Conservation (phyloP, 495 filamentous ascomycete species). For the Lasiosphaeria miniovina region DNA sequence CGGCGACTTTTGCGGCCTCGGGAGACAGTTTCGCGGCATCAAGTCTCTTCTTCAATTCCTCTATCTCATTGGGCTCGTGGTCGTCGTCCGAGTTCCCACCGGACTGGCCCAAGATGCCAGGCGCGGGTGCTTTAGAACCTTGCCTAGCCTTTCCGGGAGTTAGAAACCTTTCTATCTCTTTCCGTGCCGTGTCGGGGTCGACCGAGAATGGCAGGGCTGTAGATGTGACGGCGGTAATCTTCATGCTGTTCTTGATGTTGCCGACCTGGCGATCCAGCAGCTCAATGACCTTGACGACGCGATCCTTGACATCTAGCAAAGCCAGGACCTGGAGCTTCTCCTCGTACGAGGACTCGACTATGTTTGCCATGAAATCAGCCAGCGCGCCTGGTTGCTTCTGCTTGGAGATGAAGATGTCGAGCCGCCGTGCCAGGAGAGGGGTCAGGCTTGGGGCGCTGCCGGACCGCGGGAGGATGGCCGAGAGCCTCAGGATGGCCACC, state of each 20-base stretch:
- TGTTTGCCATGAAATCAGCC: conserved; percentile 95
- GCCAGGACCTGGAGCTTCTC: conserved; percentile 84
- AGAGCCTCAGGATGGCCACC: conserved; percentile 71
- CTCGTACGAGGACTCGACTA: conserved; percentile 78
- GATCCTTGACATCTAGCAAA: conserved; percentile 69
- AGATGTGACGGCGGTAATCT: conserved; percentile 68
- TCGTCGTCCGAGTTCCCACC: conserved; percentile 55
- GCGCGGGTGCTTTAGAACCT: conserved; percentile 23
- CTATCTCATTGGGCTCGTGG: conserved; percentile 77
- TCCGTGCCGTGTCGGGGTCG: conserved; percentile 46
- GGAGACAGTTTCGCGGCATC: conserved; percentile 69
- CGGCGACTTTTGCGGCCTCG: conserved; percentile 77
- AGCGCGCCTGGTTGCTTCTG: conserved; percentile 83
- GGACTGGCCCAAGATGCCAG: conserved; percentile 30
- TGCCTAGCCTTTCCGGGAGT: conserved; percentile 23
- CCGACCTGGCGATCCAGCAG: conserved; percentile 76
- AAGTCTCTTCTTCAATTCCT: conserved; percentile 84
- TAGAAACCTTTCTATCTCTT: conserved; percentile 38
- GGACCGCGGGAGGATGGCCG: conserved; percentile 65
- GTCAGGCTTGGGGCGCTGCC: conserved; percentile 61
- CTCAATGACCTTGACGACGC: conserved; percentile 75
- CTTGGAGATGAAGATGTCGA: conserved; percentile 78
- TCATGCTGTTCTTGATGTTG: conserved; percentile 75
- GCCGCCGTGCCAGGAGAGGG: conserved; percentile 75
- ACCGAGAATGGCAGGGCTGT: conserved; percentile 53